Evolutionary conservation across 352 stramenopile species (phyloP).

Genomic region (Globisporangium apiculatum): DNA sequence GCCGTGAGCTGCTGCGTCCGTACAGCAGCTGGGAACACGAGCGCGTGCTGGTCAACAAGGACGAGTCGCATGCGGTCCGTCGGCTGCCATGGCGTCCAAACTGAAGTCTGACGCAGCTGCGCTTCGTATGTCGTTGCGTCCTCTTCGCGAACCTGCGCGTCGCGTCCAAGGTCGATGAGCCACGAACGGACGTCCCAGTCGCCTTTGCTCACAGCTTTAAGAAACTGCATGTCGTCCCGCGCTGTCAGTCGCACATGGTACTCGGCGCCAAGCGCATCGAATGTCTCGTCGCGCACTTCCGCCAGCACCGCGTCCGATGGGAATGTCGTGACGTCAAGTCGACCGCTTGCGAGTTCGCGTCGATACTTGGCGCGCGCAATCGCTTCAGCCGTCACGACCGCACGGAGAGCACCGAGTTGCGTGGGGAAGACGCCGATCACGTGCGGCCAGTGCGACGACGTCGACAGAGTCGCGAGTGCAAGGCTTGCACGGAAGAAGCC

Average conservation of each 20-base stretch:
- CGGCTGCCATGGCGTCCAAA: conserved; percentile 27
- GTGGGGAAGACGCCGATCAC: conserved; percentile 48
- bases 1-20: conserved; percentile 26
- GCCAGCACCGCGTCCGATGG: conserved; percentile 29
- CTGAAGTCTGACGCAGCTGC: too few relatives aligned
- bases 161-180: conserved; percentile 35
- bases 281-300: conserved; percentile 43
- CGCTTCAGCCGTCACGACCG: conserved; percentile 45
- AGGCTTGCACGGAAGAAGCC: conserved; percentile 52
- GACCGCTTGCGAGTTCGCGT: conserved; percentile 29
- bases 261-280: conserved; percentile 30
- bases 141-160: conserved; percentile 40
- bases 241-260: conserved; percentile 32
- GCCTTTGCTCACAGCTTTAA: conserved; percentile 24
- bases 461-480: neutral
- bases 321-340: conserved; percentile 23
- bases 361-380: conserved; percentile 45
- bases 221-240: conserved; percentile 31
- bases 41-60: conserved; percentile 30
- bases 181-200: conserved; percentile 36
- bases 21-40: conserved; percentile 36
- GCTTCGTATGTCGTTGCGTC: conserved; percentile 18
- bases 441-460: conserved; percentile 25
- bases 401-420: conserved; percentile 45
- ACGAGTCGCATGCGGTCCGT: conserved; percentile 40